Percentiles rank a stretch among this genome's conserved stretches.
Conservation (phyloP, 1,139 yeast species). For the Blastobotrys malaysiensis region DNA sequence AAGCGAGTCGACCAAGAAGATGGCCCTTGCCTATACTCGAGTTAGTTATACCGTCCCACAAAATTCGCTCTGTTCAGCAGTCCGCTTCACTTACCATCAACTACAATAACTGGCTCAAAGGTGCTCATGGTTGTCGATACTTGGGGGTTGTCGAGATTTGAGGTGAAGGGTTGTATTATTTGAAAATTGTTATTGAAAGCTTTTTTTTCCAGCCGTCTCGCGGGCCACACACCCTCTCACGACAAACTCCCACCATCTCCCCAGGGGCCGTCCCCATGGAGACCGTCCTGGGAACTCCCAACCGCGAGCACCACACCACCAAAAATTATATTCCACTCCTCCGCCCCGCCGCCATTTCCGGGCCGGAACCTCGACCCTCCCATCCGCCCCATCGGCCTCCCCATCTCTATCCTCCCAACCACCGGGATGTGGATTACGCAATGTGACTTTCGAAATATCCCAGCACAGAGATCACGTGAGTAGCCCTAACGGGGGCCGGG, state of each 20-base stretch:
- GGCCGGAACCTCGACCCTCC: neutral
- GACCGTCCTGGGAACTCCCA: neutral
- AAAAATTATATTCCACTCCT: neutral
- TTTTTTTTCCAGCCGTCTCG: neutral
- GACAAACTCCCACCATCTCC: no score
- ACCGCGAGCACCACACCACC: neutral
- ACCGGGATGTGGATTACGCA: no score
- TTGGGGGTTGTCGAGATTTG: neutral
- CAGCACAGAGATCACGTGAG: no score
- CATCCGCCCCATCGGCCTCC: no score
- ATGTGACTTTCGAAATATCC: no score
- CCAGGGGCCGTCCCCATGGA: neutral
- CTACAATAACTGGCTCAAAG: slow-evolving; percentile 91
- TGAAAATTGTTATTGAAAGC: neutral
- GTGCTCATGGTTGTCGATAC: slow-evolving; percentile 58
- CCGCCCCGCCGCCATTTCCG: neutral
- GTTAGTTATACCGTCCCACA: slow-evolving; percentile 20
- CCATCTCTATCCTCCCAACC: no score
- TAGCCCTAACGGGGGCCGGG: no score
- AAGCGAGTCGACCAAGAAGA: slow-evolving; percentile 99
- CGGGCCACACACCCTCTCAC: neutral
- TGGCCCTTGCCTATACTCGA: slow-evolving; percentile 77
- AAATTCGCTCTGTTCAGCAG: neutral
- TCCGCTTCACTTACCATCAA: slow-evolving; percentile 20
- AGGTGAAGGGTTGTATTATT: slow-evolving; percentile 3